phyloP scores from a whole-genome alignment of 306 rosid species.

The Pyrus bretschneideri region DNA sequence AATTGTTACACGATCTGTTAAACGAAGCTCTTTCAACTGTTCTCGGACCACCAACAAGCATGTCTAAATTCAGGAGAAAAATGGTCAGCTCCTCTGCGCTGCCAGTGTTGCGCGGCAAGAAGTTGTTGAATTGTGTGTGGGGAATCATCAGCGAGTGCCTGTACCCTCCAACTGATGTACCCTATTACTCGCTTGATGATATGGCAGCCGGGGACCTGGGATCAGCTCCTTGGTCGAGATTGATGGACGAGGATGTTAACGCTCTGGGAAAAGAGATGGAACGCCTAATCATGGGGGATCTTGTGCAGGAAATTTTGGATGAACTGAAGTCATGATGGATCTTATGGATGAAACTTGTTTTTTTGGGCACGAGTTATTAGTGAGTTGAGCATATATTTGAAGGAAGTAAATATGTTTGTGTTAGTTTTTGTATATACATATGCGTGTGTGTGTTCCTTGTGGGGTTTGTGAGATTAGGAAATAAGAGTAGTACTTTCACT shows the following conservation, averaged over 20 bases:
- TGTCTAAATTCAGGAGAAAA: slow-evolving; percentile 51
- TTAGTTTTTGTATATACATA: slow-evolving; percentile 24
- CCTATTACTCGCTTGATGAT: slow-evolving; percentile 44
- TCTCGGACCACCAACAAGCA: slow-evolving; percentile 49
- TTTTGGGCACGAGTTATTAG: not conserved
- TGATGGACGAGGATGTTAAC: slow-evolving; percentile 44
- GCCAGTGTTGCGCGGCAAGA: slow-evolving; percentile 55
- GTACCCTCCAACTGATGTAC: slow-evolving; percentile 38
- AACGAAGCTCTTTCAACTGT: slow-evolving; percentile 69
- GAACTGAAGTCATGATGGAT: slow-evolving; percentile 16
- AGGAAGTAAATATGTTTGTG: slow-evolving; percentile 30
- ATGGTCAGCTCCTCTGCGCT: slow-evolving; percentile 27
- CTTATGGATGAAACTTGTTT: not conserved
- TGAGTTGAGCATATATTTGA: slow-evolving; percentile 13
- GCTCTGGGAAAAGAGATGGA: slow-evolving; percentile 56
- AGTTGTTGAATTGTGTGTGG: slow-evolving; percentile 63
- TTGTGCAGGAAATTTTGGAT: slow-evolving; percentile 61
- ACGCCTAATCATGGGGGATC: slow-evolving; percentile 53
- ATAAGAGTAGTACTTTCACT: too few relatives aligned
- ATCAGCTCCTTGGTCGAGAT: slow-evolving; percentile 48
- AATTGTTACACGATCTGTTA: slow-evolving; percentile 56
- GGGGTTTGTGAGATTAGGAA: slow-evolving; percentile 27
- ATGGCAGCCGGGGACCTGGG: slow-evolving; percentile 60
- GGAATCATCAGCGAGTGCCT: slow-evolving; percentile 32
- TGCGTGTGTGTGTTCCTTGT: slow-evolving; percentile 12